Evolutionary conservation across 2,329 filamentous ascomycete genomes (phyloP), one percentile per base, ranked within the genome.

Genomic region (Xylaria sp.): DNA sequence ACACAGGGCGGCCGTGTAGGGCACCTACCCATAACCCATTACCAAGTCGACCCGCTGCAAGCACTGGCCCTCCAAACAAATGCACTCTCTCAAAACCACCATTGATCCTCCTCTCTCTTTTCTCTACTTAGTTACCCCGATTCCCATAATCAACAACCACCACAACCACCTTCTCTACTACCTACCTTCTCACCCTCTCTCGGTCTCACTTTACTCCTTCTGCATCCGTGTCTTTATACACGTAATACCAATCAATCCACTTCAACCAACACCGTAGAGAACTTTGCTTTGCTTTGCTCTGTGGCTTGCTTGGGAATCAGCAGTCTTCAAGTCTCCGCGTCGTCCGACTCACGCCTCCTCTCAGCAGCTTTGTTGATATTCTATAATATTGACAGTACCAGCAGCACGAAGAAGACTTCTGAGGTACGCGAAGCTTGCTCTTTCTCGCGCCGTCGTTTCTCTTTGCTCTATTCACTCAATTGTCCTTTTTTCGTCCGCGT

Each of bases 21-120:
- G 30, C 52, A 36, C 30, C 52, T 55, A 20, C 52, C 50, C 15
- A 39, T 18, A n/a, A 41, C 39, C 39, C 30, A 25, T 64, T 70
- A 25, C 52, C 32, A 50, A 39, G 36, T n/a, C 34, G 63, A 71
- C 69, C 69, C 66, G 68, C 68, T 58, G 64, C 52, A 66, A 66
- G 30, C 58, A 53, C 34, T 30, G 59, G 43, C 60, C 61, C 50
- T 50, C 70, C 70, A 74, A 75, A 76, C 73, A 75, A 75, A 73
- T 73, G 66, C 60, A 66, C 50, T 68, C 43, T 64, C 65, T 74
- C 69, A 71, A 76, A 76, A 76, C 76, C 74, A 76, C 69, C 68
- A 74, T 67, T 63, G 63, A 59, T 46, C 63, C 70, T 70, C 67
- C 58, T 68, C 64, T 72, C 56, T 65, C 69, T 62, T 58, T 59